Base-by-base conservation (phyloP, 805 yeast species). In the Phaffomyces antillensis region DNA sequence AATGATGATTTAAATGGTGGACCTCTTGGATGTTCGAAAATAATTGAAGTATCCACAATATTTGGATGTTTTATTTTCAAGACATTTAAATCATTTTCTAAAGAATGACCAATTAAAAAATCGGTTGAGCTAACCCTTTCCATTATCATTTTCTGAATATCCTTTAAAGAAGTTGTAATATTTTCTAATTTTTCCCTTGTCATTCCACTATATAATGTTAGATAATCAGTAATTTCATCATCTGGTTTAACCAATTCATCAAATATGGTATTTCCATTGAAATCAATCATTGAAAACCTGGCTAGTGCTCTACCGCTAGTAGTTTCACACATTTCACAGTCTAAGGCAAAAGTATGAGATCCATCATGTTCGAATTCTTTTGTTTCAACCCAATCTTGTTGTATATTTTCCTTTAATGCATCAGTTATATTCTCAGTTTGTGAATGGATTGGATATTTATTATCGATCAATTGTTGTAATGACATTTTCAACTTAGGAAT, bases 291-390 rank as follows among this genome's bases (percentile, higher is more conserved):
- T 2, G 96, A 85, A 0, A 86, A 77, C 43, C 97, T 71, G 0
- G 98, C 79, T 36, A 91, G 67, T 1, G 78, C 95, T 36, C 73
- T 71, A 0, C 88, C 89, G 1, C 56, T 50, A 0, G 67, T 75
- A 0, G 90, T 64, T 46, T 72, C 65, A 60, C 96, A 88, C 88
- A 91, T 93, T 64, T 91, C 99, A 69, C 99, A 93, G 64, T 91
- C 99, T 17, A 93, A 52, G 0, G 95, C 93, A 65, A 77, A 87
- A 0, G 84, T 77, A 45, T 72, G 79, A 0, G 84, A 73, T 0
- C 81, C 82, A 10, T 70, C 79, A 49, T 77, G 81, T 1, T 73
- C 76, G 48, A 78, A 75, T 1, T 57, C 44, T 13, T 35, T 51
- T 0, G 95, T 83, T 37, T 76, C 76, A 1, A 67, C 72, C 81